These are phyloP conservation scores for Hygrophoropsis aurantiaca DNA, from an alignment of 768 basidiomycete species.

Conservation along the genomic window DNA sequence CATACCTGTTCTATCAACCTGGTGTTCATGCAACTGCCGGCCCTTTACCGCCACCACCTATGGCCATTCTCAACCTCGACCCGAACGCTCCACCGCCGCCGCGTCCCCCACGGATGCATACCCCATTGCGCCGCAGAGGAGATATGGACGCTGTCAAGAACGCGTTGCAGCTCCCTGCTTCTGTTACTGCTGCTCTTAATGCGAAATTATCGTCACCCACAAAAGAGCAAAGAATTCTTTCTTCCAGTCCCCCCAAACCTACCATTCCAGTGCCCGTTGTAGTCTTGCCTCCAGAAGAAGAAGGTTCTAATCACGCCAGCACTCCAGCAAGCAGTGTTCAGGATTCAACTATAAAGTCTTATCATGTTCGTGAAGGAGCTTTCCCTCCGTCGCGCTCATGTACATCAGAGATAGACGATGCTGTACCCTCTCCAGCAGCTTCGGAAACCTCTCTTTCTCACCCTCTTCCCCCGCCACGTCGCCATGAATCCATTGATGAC, in stretches of 20 bases:
- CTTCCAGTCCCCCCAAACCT: conserved; percentile 29
- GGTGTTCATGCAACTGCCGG: conserved; percentile 72
- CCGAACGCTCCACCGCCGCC: conserved; percentile 52
- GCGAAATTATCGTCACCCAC: conserved; percentile 18
- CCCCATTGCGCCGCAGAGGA: conserved; percentile 47
- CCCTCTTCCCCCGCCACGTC: conserved; percentile 6
- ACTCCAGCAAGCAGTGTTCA: conserved; percentile 22
- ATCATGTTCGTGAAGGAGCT: conserved; percentile 61
- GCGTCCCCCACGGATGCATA: conserved; percentile 62
- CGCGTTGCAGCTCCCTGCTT: conserved; percentile 56
- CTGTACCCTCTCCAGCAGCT: conserved; percentile 15
- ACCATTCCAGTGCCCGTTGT: neutral
- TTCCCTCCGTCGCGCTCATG: conserved; percentile 49
- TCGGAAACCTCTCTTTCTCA: conserved; percentile 19
- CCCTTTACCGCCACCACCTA: conserved; percentile 70
- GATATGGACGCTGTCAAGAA: conserved; percentile 62
- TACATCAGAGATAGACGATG: conserved; percentile 20
- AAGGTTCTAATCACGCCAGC: conserved; percentile 21
- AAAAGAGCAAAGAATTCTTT: conserved; percentile 16
- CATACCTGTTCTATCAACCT: conserved; percentile 63
- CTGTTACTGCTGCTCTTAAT: conserved; percentile 45
- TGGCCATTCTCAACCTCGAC: conserved; percentile 50
- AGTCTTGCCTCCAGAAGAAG: conserved; percentile 6
- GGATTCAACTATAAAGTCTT: conserved; percentile 10
- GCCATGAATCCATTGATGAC: conserved; percentile 33